phyloP scores from a whole-genome alignment of 2,329 filamentous ascomycete genomes.

The Fusarium cyanostomum region DNA sequence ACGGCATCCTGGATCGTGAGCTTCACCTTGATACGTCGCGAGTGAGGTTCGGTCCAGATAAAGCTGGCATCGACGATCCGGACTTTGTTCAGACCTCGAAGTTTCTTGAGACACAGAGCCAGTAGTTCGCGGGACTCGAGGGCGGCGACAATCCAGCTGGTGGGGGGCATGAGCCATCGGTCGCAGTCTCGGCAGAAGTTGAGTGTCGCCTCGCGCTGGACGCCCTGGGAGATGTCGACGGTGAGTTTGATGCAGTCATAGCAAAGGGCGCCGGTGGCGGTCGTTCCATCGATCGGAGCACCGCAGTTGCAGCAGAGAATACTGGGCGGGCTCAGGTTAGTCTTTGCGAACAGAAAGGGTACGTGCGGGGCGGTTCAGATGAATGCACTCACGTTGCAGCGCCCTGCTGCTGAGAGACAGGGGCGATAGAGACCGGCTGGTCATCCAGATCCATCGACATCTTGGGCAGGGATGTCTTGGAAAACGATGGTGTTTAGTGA shows the following conservation, averaged over 20 bases:
- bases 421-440: slow-evolving; percentile 51
- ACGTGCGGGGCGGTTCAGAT: slow-evolving; percentile 26
- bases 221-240: slow-evolving; percentile 89
- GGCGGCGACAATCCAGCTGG: slow-evolving; percentile 83
- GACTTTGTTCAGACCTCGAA: slow-evolving; percentile 87
- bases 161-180: slow-evolving; percentile 88
- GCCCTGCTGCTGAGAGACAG: slow-evolving; percentile 45
- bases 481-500: slow-evolving; percentile 16
- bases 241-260: slow-evolving; percentile 96
- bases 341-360: slow-evolving; percentile 17
- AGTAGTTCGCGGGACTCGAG: slow-evolving; percentile 93
- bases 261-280: slow-evolving; percentile 86
- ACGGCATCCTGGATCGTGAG: slow-evolving; percentile 85
- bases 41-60: slow-evolving; percentile 98
- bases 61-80: slow-evolving; percentile 96
- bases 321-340: slow-evolving; percentile 34
- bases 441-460: slow-evolving; percentile 59
- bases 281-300: slow-evolving; percentile 92
- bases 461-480: slow-evolving; percentile 32
- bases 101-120: slow-evolving; percentile 87
- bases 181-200: slow-evolving; percentile 96
- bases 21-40: slow-evolving; percentile 90
- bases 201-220: slow-evolving; percentile 88
- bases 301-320: slow-evolving; percentile 99
- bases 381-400: slow-evolving; percentile 52